phyloP scores from a whole-genome alignment of 768 basidiomycete genomes.

The Agrocybe praecox region DNA sequence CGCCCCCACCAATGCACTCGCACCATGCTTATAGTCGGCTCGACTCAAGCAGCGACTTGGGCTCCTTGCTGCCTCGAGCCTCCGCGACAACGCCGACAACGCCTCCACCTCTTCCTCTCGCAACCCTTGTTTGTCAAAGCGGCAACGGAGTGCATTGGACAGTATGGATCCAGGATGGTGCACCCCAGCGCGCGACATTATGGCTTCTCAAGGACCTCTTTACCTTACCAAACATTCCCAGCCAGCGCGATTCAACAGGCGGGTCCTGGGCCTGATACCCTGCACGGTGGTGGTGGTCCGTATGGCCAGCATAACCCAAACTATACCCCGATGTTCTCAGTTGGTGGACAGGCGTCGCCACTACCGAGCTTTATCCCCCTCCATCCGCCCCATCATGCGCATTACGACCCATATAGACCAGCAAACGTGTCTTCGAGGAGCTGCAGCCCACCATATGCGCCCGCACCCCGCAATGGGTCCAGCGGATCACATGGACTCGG shows the following conservation, averaged over 20 bases:
- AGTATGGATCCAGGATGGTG: too few species aligned
- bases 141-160: constrained; percentile 8
- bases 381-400: neutral
- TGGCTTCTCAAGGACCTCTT: constrained; percentile 1
- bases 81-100: constrained; percentile 4
- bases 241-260: constrained; percentile 1
- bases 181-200: too few species aligned
- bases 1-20: constrained; percentile 14
- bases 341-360: constrained; percentile 4
- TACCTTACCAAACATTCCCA: constrained; percentile 8
- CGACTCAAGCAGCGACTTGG: constrained; percentile 3
- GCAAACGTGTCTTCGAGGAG: neutral
- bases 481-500: too few species aligned
- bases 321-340: constrained; percentile 19
- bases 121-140: constrained; percentile 16
- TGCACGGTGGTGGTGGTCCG: neutral
- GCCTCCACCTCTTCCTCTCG: constrained; percentile 1
- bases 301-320: neutral
- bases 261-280: neutral
- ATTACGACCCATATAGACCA: neutral
- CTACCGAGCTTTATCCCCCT: constrained; percentile 16
- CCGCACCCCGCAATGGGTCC: too few species aligned
- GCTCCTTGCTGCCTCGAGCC: constrained; percentile 21
- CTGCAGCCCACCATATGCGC: neutral
- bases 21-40: neutral